Percentiles rank a stretch among this genome's conserved stretches.
Evolutionary conservation across 2,329 filamentous ascomycete genomes (phyloP).

Genomic region (Aureobasidium zeae): DNA sequence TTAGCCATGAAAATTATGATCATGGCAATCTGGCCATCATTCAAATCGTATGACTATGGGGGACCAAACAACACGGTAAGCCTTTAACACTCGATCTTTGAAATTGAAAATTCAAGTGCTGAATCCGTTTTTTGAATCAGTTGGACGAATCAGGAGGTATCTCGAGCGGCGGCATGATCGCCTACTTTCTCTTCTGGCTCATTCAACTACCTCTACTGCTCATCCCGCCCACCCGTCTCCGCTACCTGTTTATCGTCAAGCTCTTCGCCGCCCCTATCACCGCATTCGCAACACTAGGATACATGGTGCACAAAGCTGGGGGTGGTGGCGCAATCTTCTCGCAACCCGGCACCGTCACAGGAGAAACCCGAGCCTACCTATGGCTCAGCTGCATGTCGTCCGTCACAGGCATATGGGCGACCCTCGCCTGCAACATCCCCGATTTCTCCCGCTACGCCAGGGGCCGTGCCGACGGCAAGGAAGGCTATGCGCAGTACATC

Average conservation of each 20-base stretch:
- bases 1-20: conserved; percentile 45
- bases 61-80: conserved; percentile 10
- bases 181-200: conserved; percentile 50
- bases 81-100: too few species aligned
- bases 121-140: too few species aligned
- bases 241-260: conserved; percentile 44
- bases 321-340: conserved; percentile 26
- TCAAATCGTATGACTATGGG: conserved; percentile 20
- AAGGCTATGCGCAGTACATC: conserved; percentile 26
- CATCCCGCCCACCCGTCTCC: conserved; percentile 47
- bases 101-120: too few species aligned
- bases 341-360: conserved; percentile 24
- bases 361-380: conserved; percentile 22
- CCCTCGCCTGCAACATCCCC: conserved; percentile 29
- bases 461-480: conserved; percentile 10
- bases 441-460: conserved; percentile 30
- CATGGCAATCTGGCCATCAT: conserved; percentile 46
- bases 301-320: conserved; percentile 22
- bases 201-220: conserved; percentile 47
- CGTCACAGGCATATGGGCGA: conserved; percentile 25
- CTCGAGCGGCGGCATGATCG: conserved; percentile 47
- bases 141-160: conserved; percentile 45
- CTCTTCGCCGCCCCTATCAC: conserved; percentile 25
- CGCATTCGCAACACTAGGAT: conserved; percentile 16
- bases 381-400: conserved; percentile 25